Evolutionary conservation across 129 eudicot genomes (phyloP).

Genomic region (Lactuca saligna): DNA sequence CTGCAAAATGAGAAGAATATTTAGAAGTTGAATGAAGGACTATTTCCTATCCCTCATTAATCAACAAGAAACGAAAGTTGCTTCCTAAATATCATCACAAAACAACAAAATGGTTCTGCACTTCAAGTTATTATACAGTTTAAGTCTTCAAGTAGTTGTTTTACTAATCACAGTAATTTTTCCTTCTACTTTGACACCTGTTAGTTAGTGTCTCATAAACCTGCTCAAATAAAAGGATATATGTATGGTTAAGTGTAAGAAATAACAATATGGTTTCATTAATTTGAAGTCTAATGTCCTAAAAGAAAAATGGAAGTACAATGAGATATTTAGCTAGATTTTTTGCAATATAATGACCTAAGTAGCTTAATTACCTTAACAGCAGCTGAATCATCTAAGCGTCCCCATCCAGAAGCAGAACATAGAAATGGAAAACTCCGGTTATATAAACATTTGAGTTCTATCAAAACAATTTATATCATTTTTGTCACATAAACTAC

Average conservation of each 20-base stretch:
- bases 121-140: too few species aligned
- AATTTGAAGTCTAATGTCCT: background rate
- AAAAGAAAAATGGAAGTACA: too few species aligned
- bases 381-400: constrained; percentile 92
- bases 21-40: too few species aligned
- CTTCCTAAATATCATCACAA: too few species aligned
- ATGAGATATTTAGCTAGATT: too few species aligned
- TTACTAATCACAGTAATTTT: constrained; percentile 52
- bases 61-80: too few species aligned
- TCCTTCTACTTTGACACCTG: constrained; percentile 95
- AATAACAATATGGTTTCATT: background rate
- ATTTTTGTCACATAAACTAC: constrained; percentile 27
- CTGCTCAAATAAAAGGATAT: constrained; percentile 33
- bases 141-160: too few species aligned
- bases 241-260: too few species aligned
- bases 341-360: too few species aligned
- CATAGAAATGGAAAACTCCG: constrained; percentile 42
- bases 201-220: constrained; percentile 93
- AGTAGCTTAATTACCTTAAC: constrained; percentile 77
- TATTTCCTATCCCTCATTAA: too few species aligned
- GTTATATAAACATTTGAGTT: background rate
- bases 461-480: background rate
- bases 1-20: too few species aligned
- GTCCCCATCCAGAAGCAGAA: constrained; percentile 99
- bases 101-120: too few species aligned